Percentiles rank a stretch among this genome's conserved stretches.
Conservation (phyloP, 2,329 filamentous ascomycete genomes). For the Nigrograna mackinnonii region DNA sequence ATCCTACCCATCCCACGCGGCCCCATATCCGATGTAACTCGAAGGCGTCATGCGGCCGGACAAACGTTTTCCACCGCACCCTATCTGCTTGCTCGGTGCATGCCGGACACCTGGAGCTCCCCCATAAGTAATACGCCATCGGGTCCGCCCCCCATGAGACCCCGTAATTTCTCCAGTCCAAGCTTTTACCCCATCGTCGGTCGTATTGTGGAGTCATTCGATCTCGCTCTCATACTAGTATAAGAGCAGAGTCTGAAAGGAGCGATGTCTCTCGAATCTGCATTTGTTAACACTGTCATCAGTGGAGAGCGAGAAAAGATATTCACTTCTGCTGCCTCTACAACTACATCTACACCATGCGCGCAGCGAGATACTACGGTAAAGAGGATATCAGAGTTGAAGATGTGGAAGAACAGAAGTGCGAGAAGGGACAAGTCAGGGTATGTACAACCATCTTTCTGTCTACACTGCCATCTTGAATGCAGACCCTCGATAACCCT, state of each 20-base stretch:
- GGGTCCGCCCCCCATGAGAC: not conserved
- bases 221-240: not conserved
- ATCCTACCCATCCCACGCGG: slow-evolving; percentile 7
- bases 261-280: slow-evolving; percentile 30
- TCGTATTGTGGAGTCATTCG: not conserved
- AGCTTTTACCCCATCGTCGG: not conserved
- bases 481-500: not conserved
- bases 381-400: slow-evolving; percentile 60
- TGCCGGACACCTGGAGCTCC: not conserved
- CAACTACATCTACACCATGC: slow-evolving; percentile 47
- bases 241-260: slow-evolving; percentile 3
- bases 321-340: not conserved
- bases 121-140: no score
- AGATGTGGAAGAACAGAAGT: slow-evolving; percentile 51
- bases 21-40: no score
- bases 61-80: slow-evolving; percentile 4
- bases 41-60: no score
- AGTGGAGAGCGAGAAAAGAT: slow-evolving; percentile 9
- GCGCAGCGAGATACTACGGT: slow-evolving; percentile 59
- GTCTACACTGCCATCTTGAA: not conserved
- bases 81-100: slow-evolving; percentile 2
- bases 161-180: no score
- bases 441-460: slow-evolving; percentile 16
- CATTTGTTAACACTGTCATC: slow-evolving; percentile 31
- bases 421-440: slow-evolving; percentile 55